phyloP scores from a whole-genome alignment of 495 filamentous ascomycete genomes.

The Penicillium pancosmium region DNA sequence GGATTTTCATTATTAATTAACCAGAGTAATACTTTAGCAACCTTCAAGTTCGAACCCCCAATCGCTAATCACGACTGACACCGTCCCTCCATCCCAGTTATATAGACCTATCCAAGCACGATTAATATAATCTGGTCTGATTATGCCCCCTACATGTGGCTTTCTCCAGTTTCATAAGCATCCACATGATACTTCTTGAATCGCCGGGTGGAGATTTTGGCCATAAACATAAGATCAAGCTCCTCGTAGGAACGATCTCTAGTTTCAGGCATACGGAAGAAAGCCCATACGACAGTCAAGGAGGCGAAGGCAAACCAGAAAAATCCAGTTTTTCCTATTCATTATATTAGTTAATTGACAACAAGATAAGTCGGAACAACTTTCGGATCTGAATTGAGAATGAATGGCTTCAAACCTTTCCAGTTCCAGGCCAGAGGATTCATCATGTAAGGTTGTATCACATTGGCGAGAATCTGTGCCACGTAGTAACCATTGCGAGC shows the following conservation, averaged over 20 bases:
- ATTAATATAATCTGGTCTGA: neutral
- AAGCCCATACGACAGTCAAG: slow-evolving; percentile 36
- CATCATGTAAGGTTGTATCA: slow-evolving; percentile 40
- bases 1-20: no score
- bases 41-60: no score
- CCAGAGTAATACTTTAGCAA: no score
- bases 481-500: slow-evolving; percentile 38
- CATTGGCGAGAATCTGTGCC: slow-evolving; percentile 30
- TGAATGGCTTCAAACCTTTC: slow-evolving; percentile 12
- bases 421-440: slow-evolving; percentile 44
- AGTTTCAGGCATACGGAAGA: slow-evolving; percentile 48
- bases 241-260: slow-evolving; percentile 53
- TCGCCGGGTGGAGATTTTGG: slow-evolving; percentile 47
- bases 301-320: slow-evolving; percentile 35
- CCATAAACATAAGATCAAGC: slow-evolving; percentile 61
- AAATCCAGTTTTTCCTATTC: slow-evolving; percentile 38
- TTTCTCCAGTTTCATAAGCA: slow-evolving; percentile 7
- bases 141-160: neutral
- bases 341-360: neutral
- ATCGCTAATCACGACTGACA: no score
- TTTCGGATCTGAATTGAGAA: neutral
- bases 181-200: slow-evolving; percentile 38
- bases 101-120: neutral
- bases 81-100: no score
- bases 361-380: neutral